Evolutionary conservation across 805 yeast species (phyloP), one percentile per base, ranked within the genome.

Genomic region (Suhomyces sp.): DNA sequence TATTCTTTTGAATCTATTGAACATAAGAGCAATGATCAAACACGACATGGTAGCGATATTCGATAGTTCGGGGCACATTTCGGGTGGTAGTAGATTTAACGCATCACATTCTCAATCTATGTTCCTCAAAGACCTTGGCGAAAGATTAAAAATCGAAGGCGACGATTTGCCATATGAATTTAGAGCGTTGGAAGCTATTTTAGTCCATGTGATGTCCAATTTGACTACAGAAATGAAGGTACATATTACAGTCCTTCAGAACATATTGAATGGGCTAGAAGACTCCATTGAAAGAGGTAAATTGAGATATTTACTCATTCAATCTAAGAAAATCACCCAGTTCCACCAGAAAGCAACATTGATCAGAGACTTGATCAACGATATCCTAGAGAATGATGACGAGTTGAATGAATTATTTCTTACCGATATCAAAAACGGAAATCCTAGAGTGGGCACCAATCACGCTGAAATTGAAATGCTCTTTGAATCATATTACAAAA

Each of bases 401-500:
- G 88, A 84, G 39, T 62, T 93, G 40, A 85, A 87, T 25, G 88
- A 79, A 6, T 67, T 93, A 54, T 88, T 88, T 56, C 65, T 93
- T 28, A 79, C 91, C 0, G 93, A 80, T 32, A 79, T 56, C 38
- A 56, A 38, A 32, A 48, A 33, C 59, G 85, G 56, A 26, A 50
- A 19, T 1, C 68, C 72, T 1, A 60, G 86, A 20, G 56, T 63
- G 11, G 72, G 74, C 2, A 76, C 76, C 33, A 84, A 87, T 45
- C 95, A 86, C 55, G 79, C 81, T 26, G 98, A 93, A 50, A 85
- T 88, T 14, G 99, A 93, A 54, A 72, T 93, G 69, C 68, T 93
- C 33, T 60, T 93, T 16, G 99, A 93, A 53, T 83, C 95, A 1
- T 93, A 93, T 65, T 88, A 86, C 50, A 82, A 83, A 34, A 95